A percentile compares a stretch with the other conserved stretches of the same genome.
phyloP scores from a whole-genome alignment of 192 early-diverging fungal genomes.

The Coemansia sp. region DNA sequence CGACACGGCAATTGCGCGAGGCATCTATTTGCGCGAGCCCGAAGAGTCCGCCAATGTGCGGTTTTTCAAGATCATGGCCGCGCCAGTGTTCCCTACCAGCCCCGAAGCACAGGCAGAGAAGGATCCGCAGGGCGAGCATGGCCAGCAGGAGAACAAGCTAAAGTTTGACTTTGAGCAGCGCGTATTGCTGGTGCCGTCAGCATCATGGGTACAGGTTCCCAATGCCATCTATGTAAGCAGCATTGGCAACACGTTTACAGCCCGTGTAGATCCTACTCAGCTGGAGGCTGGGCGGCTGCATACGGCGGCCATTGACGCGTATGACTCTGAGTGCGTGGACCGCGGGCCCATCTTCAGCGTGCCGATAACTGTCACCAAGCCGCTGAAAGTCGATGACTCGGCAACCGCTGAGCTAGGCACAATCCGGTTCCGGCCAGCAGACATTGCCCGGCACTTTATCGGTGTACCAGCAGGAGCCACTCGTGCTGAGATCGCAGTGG shows the following conservation, averaged over 20 bases:
- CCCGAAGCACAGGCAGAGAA: constrained; percentile 62
- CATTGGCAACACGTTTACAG: constrained; percentile 61
- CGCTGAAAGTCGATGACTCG: constrained; percentile 51
- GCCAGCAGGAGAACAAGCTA: constrained; percentile 55
- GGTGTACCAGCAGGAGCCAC: constrained; percentile 82
- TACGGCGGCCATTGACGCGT: constrained; percentile 71
- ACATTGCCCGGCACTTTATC: constrained; percentile 77
- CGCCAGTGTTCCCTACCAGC: constrained; percentile 36
- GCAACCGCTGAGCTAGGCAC: constrained; percentile 56
- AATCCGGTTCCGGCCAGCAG: constrained; percentile 69
- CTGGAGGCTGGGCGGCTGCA: constrained; percentile 77
- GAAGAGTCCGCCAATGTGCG: constrained; percentile 67
- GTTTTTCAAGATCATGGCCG: constrained; percentile 48
- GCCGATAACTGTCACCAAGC: constrained; percentile 88
- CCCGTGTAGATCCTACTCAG: constrained; percentile 77
- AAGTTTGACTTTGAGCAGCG: constrained; percentile 79
- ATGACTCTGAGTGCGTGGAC: constrained; percentile 68
- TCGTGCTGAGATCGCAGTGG: constrained; percentile 56
- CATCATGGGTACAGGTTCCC: constrained; percentile 76
- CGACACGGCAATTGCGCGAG: constrained; percentile 33
- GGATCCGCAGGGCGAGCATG: constrained; percentile 58
- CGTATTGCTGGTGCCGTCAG: constrained; percentile 64
- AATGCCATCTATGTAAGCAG: constrained; percentile 70
- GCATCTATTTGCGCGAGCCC: constrained; percentile 84
- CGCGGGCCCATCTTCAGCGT: constrained; percentile 82